phyloP scores from a whole-genome alignment of 140 eudicot genomes.

The Anethum foeniculum region DNA sequence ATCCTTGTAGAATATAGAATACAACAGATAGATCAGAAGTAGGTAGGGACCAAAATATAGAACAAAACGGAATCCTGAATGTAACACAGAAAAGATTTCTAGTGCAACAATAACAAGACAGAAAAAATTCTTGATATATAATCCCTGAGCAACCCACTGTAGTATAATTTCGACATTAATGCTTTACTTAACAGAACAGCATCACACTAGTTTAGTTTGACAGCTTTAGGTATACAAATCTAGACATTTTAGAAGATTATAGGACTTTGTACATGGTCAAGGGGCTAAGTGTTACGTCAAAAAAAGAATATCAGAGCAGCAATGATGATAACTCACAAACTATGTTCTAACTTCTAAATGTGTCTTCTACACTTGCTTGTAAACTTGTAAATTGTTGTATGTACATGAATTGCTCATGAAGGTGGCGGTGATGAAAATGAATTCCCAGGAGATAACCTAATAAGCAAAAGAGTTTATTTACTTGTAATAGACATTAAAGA shows the following conservation, averaged over 20 bases:
- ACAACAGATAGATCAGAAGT: neutral
- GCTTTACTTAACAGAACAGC: neutral
- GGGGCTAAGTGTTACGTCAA: neutral
- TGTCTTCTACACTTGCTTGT: constrained; percentile 15
- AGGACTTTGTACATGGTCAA: constrained; percentile 18
- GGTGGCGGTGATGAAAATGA: constrained; percentile 45
- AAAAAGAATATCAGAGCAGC: neutral
- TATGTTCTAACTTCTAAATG: constrained; percentile 1
- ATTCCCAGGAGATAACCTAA: constrained; percentile 58
- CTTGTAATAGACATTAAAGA: neutral
- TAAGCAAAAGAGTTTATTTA: constrained; percentile 11
- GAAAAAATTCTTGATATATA: neutral
- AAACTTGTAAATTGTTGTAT: neutral
- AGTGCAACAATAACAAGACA: neutral
- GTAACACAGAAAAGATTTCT: neutral
- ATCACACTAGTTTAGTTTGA: neutral
- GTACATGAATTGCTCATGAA: constrained; percentile 24
- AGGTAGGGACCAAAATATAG: neutral
- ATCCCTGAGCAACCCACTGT: neutral
- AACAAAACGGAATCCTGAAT: neutral
- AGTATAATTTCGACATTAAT: neutral
- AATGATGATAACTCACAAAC: neutral
- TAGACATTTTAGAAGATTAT: neutral
- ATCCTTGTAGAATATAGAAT: neutral
- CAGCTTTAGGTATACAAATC: neutral